Evolutionary conservation across 129 eudicot species (phyloP).

Genomic region (Centrapalus pauciflorus): DNA sequence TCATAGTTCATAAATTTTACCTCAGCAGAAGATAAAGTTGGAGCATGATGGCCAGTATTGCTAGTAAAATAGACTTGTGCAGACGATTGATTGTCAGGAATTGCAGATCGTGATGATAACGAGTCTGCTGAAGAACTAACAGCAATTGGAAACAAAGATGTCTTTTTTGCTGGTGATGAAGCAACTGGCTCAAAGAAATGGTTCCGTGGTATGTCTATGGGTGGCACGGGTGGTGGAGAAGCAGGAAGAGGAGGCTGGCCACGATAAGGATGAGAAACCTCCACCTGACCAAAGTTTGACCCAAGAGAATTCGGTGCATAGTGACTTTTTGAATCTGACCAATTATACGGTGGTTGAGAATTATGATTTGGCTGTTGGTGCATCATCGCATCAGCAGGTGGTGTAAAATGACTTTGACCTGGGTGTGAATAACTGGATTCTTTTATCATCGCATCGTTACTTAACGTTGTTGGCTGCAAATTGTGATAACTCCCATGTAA

Average conservation of each 20-base stretch:
- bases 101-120: conserved; percentile 32
- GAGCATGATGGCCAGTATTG: conserved; percentile 28
- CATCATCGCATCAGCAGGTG: conserved; percentile 16
- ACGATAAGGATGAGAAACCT: conserved; percentile 25
- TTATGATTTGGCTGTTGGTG: conserved; percentile 16
- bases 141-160: conserved; percentile 50
- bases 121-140: conserved; percentile 30
- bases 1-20: conserved; percentile 25
- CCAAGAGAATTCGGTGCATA: conserved; percentile 14
- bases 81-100: conserved; percentile 31
- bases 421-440: conserved; percentile 9
- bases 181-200: conserved; percentile 30
- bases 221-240: conserved; percentile 74
- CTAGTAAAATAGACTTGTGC: conserved; percentile 26
- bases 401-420: conserved; percentile 23
- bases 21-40: conserved; percentile 40
- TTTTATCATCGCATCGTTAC: not conserved
- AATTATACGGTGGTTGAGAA: conserved; percentile 16
- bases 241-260: conserved; percentile 75
- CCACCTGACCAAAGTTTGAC: conserved; percentile 13
- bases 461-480: not conserved
- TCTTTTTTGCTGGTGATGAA: conserved; percentile 25
- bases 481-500: not conserved
- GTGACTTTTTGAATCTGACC: conserved; percentile 17
- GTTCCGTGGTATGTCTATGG: conserved; percentile 37